These are phyloP conservation scores for Xanthoceras sorbifolium DNA, from an alignment of 345 rosid species.

Conservation along the genomic window DNA sequence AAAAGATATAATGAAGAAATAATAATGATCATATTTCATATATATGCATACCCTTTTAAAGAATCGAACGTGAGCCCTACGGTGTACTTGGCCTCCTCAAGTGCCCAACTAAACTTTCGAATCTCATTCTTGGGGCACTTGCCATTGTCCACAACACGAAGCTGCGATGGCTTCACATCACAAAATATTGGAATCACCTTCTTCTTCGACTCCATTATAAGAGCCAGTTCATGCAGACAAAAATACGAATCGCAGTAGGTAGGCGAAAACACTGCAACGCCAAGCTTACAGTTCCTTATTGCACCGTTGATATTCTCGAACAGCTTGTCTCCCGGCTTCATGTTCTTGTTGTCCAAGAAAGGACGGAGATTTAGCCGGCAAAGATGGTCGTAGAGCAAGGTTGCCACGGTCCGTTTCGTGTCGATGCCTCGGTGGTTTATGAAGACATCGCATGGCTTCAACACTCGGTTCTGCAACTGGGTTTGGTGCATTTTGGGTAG, in stretches of 20 bases:
- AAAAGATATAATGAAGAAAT: not conserved
- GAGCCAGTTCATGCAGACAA: slow-evolving; percentile 73
- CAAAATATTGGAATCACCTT: slow-evolving; percentile 74
- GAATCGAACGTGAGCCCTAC: slow-evolving; percentile 72
- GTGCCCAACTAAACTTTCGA: slow-evolving; percentile 53
- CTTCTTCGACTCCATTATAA: slow-evolving; percentile 63
- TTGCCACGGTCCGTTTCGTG: slow-evolving; percentile 58
- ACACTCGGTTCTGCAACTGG: slow-evolving; percentile 16
- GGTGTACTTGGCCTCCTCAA: slow-evolving; percentile 67
- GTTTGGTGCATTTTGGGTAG: slow-evolving; percentile 9
- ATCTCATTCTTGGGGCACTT: slow-evolving; percentile 40
- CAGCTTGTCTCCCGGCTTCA: slow-evolving; percentile 77
- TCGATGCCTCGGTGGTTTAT: slow-evolving; percentile 72
- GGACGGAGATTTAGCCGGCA: slow-evolving; percentile 40
- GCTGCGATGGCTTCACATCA: slow-evolving; percentile 74
- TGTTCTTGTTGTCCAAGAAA: slow-evolving; percentile 71
- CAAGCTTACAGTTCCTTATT: slow-evolving; percentile 51
- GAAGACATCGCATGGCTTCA: slow-evolving; percentile 54
- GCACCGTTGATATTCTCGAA: slow-evolving; percentile 59
- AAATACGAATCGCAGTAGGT: slow-evolving; percentile 59
- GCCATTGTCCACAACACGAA: slow-evolving; percentile 38
- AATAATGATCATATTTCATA: too few species aligned
- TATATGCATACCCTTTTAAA: slow-evolving; percentile 61
- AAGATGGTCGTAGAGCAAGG: slow-evolving; percentile 66
- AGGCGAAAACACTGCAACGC: slow-evolving; percentile 66